Percentiles rank a stretch among this genome's conserved stretches.
Evolutionary conservation across 2,329 filamentous ascomycete genomes (phyloP).

Genomic region (Knufia petricola): DNA sequence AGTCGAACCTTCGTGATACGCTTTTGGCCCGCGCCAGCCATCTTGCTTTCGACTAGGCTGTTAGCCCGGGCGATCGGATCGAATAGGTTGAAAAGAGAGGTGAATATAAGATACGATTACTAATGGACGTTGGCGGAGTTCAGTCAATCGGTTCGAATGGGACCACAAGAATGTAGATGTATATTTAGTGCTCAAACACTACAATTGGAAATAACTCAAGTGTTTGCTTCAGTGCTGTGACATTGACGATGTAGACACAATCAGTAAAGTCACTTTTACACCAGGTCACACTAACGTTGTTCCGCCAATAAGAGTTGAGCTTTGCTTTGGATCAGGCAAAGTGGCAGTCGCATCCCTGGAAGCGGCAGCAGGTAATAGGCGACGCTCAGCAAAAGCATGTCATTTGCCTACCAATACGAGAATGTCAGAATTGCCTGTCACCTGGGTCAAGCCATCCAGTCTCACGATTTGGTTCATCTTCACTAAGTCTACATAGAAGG

Average conservation of each 20-base stretch:
- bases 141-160: too few relatives aligned
- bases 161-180: too few relatives aligned
- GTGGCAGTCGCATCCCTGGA: not conserved
- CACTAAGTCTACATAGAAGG: too few relatives aligned
- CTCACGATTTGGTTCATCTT: too few relatives aligned
- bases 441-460: not conserved
- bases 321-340: not conserved
- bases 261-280: not conserved
- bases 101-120: too few relatives aligned
- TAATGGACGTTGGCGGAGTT: too few relatives aligned
- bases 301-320: not conserved
- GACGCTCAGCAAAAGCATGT: not conserved
- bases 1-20: slow-evolving; percentile 37
- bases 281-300: not conserved
- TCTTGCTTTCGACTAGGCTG: slow-evolving; percentile 2
- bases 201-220: not conserved
- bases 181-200: too few relatives aligned
- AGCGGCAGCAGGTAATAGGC: not conserved
- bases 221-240: not conserved
- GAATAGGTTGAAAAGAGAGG: too few relatives aligned
- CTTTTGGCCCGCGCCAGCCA: slow-evolving; percentile 30
- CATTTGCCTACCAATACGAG: not conserved
- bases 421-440: not conserved
- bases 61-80: not conserved
- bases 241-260: not conserved